Conservation (phyloP, 2,329 filamentous ascomycete species). For the Phyllosticta citribraziliensis region DNA sequence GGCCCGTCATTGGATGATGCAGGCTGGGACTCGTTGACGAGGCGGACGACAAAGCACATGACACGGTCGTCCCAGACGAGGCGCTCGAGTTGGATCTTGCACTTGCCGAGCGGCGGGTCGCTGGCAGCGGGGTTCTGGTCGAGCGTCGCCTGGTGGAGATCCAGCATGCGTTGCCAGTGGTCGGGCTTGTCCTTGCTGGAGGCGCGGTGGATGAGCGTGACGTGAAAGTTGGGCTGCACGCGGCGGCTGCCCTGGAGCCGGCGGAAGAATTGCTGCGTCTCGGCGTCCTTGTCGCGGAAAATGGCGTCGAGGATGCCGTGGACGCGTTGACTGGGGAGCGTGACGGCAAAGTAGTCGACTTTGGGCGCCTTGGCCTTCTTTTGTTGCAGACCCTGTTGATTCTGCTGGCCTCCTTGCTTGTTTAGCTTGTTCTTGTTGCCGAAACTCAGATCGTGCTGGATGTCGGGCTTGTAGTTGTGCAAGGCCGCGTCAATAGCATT, state of each 20-base stretch:
- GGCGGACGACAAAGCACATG: slow-evolving; percentile 82
- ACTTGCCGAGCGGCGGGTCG: slow-evolving; percentile 51
- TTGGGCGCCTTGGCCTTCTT: slow-evolving; percentile 27
- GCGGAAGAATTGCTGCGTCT: slow-evolving; percentile 59
- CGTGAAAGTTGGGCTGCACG: slow-evolving; percentile 79
- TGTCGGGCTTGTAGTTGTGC: slow-evolving; percentile 64
- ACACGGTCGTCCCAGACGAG: slow-evolving; percentile 77
- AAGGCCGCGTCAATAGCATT: slow-evolving; percentile 66
- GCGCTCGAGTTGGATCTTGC: slow-evolving; percentile 52
- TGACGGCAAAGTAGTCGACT: slow-evolving; percentile 57
- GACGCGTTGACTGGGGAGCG: slow-evolving; percentile 43
- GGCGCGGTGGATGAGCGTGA: slow-evolving; percentile 82
- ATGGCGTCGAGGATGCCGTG: slow-evolving; percentile 54
- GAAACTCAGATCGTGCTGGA: slow-evolving; percentile 60
- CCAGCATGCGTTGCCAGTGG: slow-evolving; percentile 64
- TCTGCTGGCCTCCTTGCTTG: slow-evolving; percentile 20
- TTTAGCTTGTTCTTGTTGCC: slow-evolving; percentile 29
- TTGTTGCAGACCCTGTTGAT: slow-evolving; percentile 9
- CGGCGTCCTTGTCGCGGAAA: slow-evolving; percentile 50
- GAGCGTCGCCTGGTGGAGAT: slow-evolving; percentile 42
- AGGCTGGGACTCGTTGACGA: slow-evolving; percentile 10
- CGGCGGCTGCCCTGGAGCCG: slow-evolving; percentile 64
- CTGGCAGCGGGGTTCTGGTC: slow-evolving; percentile 20
- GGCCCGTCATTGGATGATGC: not conserved
- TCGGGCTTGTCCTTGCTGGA: slow-evolving; percentile 50